Conservation (phyloP, 306 rosid genomes). For the Citrullus amarus region DNA sequence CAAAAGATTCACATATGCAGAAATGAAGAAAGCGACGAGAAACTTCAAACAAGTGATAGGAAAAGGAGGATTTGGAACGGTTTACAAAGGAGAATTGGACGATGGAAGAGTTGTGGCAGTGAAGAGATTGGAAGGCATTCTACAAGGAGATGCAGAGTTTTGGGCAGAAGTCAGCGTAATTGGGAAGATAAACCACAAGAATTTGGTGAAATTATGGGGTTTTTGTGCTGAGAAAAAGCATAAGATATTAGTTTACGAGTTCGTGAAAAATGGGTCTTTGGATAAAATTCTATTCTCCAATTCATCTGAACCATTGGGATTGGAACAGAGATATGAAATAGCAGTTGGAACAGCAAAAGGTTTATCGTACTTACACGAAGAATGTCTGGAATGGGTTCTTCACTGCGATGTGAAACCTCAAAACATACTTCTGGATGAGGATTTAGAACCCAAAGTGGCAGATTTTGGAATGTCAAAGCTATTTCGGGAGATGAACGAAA, state of each 20-base stretch:
- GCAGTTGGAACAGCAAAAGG: constrained; percentile 39
- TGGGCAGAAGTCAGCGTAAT: constrained; percentile 39
- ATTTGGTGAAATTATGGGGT: constrained; percentile 32
- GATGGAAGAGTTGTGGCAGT: constrained; percentile 27
- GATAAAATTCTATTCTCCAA: constrained; percentile 19
- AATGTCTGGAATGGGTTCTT: constrained; percentile 33
- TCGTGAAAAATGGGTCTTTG: constrained; percentile 22
- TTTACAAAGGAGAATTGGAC: constrained; percentile 23
- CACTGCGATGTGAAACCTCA: constrained; percentile 37
- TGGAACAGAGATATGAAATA: constrained; percentile 21
- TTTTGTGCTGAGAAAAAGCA: constrained; percentile 23
- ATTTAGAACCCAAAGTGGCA: constrained; percentile 20
- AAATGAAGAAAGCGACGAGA: constrained; percentile 19
- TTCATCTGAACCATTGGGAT: constrained; percentile 1
- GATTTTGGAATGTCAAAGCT: constrained; percentile 41
- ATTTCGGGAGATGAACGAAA: constrained; percentile 13
- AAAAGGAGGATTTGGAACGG: constrained; percentile 21
- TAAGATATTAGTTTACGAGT: constrained; percentile 29
- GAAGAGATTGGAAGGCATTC: constrained; percentile 30
- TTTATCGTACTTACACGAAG: constrained; percentile 32
- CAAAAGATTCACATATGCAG: constrained; percentile 18
- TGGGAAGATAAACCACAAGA: constrained; percentile 32
- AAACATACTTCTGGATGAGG: constrained; percentile 23
- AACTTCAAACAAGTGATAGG: constrained; percentile 23
- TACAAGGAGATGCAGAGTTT: constrained; percentile 30